Evolutionary conservation across 495 filamentous ascomycete species (phyloP).

Genomic region (Neurospora intermedia): DNA sequence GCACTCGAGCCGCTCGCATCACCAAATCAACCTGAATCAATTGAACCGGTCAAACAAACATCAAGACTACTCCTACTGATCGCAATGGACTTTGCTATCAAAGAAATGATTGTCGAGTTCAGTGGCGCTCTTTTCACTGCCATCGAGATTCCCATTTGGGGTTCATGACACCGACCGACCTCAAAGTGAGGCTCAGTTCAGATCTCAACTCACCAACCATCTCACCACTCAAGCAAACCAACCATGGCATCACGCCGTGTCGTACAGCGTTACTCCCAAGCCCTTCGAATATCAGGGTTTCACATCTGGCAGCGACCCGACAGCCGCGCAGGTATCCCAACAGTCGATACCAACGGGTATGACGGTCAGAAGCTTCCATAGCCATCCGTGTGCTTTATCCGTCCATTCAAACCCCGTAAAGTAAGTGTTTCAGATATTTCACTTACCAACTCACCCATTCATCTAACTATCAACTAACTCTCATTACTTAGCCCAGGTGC

Average conservation of each 20-base stretch:
- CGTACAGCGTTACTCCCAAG: neutral
- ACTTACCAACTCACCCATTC: neutral
- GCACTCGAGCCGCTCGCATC: neutral
- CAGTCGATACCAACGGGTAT: neutral
- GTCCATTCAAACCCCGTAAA: neutral
- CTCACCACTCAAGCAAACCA: neutral
- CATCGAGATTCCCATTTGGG: neutral
- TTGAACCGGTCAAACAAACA: neutral
- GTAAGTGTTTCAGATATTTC: neutral
- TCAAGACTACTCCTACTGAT: neutral
- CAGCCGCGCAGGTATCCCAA: neutral
- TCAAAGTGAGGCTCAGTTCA: neutral
- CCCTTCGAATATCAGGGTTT: neutral
- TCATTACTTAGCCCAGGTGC: accelerated
- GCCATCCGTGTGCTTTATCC: neutral
- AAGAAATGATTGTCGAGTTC: neutral
- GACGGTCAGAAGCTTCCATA: too few species aligned
- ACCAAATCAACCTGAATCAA: neutral
- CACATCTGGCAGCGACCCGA: neutral
- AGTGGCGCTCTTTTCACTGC: neutral
- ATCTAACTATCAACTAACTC: neutral
- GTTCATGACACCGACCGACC: neutral
- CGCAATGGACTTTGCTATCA: neutral
- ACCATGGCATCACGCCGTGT: neutral
- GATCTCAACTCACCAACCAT: neutral